Evolutionary conservation across 495 filamentous ascomycete genomes (phyloP), one percentile per base, ranked within the genome.

Genomic region (Aspergillus conjunctus): DNA sequence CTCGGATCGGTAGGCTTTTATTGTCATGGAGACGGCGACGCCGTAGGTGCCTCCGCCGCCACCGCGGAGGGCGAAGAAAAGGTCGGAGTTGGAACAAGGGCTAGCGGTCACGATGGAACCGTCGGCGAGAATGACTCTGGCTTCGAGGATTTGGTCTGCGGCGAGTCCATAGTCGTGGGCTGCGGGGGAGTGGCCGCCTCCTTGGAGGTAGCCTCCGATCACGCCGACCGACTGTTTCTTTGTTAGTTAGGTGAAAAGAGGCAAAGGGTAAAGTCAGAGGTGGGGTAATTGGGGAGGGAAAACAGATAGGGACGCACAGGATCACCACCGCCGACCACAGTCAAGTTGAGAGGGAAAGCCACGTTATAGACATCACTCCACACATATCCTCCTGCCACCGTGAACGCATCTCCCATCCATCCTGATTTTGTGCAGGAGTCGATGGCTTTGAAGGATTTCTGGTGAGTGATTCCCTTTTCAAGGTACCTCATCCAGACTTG

Each of bases 51-150:
- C 78, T 10, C 69, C 70, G 7, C 82, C 82, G 8, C 72, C 72
- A 50, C 67, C 63, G 3, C 84, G 76, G 31, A 86, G 66, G 4
- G 79, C 79, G 8, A 75, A 86, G 71, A 85, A 88, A n/a, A 87
- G 80, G 46, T 88, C 85, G 0, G 80, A 45, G 62, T 87, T 79
- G 51, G 75, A 68, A 32, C 73, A 73, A 0, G 77, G 61, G 58
- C 76, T 81, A 17, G 82, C 81, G 0, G 73, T 83, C 1, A 79
- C 71, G 11, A 76, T 71, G 7, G 63, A 49, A 9, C 85, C 85
- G 17, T 79, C 68, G 5, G 84, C 79, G 0, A 83, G 82, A 15
- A 87, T 71, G 41, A 87, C 81, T 20, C 61, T 39, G 14, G 60
- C 58, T 61, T 76, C 77, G 15, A 79, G 66, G 2, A 76, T 64